Percentiles rank a stretch among this genome's conserved stretches.
Conservation (phyloP, 805 yeast species). For the Candida insectalens region DNA sequence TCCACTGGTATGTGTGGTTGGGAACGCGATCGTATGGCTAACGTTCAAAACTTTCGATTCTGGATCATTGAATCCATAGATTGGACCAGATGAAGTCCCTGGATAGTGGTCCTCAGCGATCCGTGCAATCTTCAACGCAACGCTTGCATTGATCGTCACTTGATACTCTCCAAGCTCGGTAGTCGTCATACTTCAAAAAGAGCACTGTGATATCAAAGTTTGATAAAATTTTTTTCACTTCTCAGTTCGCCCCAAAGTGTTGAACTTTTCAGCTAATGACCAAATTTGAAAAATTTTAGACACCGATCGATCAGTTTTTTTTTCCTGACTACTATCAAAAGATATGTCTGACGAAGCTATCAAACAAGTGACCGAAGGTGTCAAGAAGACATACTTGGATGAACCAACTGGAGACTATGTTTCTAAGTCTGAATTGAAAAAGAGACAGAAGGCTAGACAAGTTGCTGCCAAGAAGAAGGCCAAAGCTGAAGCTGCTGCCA, state of each 20-base stretch:
- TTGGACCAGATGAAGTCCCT: conserved; percentile 55
- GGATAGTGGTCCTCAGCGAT: conserved; percentile 60
- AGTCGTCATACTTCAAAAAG: no score
- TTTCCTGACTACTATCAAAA: no score
- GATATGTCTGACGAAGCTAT: conserved; percentile 32
- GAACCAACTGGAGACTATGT: conserved; percentile 95
- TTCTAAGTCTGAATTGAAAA: conserved; percentile 92
- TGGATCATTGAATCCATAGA: conserved; percentile 59
- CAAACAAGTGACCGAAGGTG: conserved; percentile 54
- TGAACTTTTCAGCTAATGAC: no score
- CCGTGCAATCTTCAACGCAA: conserved; percentile 51
- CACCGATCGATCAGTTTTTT: no score
- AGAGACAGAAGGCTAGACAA: conserved; percentile 85
- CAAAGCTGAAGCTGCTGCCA: conserved; percentile 64
- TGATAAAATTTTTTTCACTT: no score
- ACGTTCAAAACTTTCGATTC: conserved; percentile 32
- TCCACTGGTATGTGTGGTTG: conserved; percentile 5
- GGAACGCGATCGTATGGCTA: conserved; percentile 31
- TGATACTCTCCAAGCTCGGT: conserved; percentile 9
- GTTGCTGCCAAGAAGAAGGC: conserved; percentile 86
- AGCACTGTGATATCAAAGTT: no score
- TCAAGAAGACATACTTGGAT: conserved; percentile 70
- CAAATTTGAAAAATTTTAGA: no score
- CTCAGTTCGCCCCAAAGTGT: no score
- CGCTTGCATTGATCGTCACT: conserved; percentile 40